Base-by-base conservation (phyloP, 2,329 filamentous ascomycete genomes). In the Colletotrichum kahawae region DNA sequence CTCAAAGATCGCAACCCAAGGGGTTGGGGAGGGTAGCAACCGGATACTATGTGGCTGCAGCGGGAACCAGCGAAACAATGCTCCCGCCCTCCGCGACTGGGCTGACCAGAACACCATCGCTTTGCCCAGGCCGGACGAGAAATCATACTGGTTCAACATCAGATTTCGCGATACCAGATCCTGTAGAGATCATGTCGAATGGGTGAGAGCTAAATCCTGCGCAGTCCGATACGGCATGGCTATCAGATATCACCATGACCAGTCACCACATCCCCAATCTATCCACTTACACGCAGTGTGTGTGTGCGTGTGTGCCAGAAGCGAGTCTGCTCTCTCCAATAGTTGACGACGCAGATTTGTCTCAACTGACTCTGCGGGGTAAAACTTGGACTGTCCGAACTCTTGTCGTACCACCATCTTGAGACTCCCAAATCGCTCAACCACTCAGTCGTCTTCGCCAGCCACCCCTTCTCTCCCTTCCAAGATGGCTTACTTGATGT, bases 311-410 rank as follows among this genome's bases (percentile, higher is more conserved):
- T 13, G 33, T 14, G 59, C 36, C 66, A 43, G 43, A 57, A 31
- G 27, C 56, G 16, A 67, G 36, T 27, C 21, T 57, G 54, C 43
- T 29, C 51, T 60, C 60, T 38, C 38, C 34, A 48, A 33, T 66
- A 62, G 31, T 73, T 43, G 10, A 38, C 24, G 36, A 59, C 48
- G 54, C 24, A 74, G 59, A 59, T 74, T 57, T 66, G 70, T 74
- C 74, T 70, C 70, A 63, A 70, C 21, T 51, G 62, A 21, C 27
- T 74, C 65, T 76, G 74, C 71, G 74, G 70, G 74, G 74, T 70
- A 76, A 18, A 54, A 56, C 33, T n/a, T 67, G 70, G 74, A 14
- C 54, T 27, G 29, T 27, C 54, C 71, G 21, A 57, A 29, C 51
- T 68, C 63, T 51, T 59, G 64, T 68, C 70, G 70, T 74, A 66